Evolutionary conservation across 2,329 filamentous ascomycete genomes (phyloP).

Genomic region (Botrytis byssoidea): DNA sequence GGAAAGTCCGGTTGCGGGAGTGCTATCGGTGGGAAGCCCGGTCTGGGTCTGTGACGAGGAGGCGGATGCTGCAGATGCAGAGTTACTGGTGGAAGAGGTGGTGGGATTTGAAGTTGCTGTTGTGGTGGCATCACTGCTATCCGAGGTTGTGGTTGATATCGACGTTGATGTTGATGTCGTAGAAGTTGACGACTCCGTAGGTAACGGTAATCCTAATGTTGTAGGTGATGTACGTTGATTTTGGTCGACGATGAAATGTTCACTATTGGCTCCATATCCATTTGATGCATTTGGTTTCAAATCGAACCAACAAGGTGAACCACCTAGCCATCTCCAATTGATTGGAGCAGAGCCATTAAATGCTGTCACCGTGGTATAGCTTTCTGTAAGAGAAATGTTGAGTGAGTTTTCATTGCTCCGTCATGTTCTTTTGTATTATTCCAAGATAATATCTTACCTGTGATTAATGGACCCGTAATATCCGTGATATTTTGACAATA

Average conservation of each 20-base stretch:
- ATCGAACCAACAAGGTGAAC: slow-evolving; percentile 28
- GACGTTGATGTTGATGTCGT: slow-evolving; percentile 5
- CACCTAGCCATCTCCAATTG: slow-evolving; percentile 22
- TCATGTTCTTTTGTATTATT: neutral
- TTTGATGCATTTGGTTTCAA: slow-evolving; percentile 25
- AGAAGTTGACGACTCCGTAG: neutral
- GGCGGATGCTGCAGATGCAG: neutral
- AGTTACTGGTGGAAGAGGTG: neutral
- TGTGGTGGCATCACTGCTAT: neutral
- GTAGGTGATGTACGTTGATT: neutral
- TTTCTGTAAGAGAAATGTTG: neutral
- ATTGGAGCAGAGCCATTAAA: slow-evolving; percentile 27
- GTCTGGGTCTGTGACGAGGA: neutral
- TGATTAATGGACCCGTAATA: slow-evolving; percentile 12
- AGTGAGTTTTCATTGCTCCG: neutral
- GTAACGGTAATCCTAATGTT: neutral
- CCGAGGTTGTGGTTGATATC: neutral
- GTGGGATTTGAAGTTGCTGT: neutral
- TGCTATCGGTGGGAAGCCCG: neutral
- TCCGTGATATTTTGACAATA: slow-evolving; percentile 24
- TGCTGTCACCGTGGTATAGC: slow-evolving; percentile 5
- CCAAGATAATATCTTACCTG: neutral
- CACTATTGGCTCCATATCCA: slow-evolving; percentile 26
- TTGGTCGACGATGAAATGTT: slow-evolving; percentile 11
- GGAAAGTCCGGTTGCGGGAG: neutral